Evolutionary conservation across 768 basidiomycete genomes (phyloP).

Genomic region (Chlorophyllum brunneum): DNA sequence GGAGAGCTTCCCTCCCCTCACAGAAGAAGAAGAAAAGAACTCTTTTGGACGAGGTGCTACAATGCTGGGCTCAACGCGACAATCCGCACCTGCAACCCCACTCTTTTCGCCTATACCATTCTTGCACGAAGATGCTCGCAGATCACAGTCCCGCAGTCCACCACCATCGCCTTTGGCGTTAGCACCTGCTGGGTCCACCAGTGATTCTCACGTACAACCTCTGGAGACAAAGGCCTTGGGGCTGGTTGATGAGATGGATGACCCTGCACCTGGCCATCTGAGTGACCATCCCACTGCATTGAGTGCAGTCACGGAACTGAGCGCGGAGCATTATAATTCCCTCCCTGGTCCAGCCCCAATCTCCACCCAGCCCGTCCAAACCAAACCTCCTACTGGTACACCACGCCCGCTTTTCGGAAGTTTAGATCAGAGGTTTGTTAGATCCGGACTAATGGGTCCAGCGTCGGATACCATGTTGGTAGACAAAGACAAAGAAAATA

Average conservation of each 20-base stretch:
- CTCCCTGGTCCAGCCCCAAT: not conserved
- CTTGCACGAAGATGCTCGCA: conserved; percentile 77
- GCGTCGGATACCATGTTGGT: conserved; percentile 40
- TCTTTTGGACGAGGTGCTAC: conserved; percentile 37
- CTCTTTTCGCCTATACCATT: conserved; percentile 88
- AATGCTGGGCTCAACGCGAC: conserved; percentile 40
- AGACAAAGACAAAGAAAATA: conserved; percentile 57
- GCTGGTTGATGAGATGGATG: conserved; percentile 82
- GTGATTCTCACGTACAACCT: conserved; percentile 29
- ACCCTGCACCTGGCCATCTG: conserved; percentile 80
- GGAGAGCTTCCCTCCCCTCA: conserved; percentile 61
- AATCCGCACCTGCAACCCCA: conserved; percentile 69
- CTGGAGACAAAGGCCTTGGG: conserved; percentile 56
- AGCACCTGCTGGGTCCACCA: conserved; percentile 22
- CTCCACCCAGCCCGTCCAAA: not conserved
- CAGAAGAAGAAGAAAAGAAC: conserved; percentile 33
- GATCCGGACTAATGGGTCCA: conserved; percentile 33
- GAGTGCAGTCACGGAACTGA: conserved; percentile 52
- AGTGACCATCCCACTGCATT: conserved; percentile 76
- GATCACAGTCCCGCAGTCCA: conserved; percentile 76
- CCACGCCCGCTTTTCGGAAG: conserved; percentile 50
- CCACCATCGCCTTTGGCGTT: conserved; percentile 71
- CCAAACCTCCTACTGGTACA: conserved; percentile 17
- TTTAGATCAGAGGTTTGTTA: conserved; percentile 63
- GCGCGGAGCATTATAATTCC: not conserved